phyloP scores from a whole-genome alignment of 768 basidiomycete genomes.

The Antrodiella citrinella region DNA sequence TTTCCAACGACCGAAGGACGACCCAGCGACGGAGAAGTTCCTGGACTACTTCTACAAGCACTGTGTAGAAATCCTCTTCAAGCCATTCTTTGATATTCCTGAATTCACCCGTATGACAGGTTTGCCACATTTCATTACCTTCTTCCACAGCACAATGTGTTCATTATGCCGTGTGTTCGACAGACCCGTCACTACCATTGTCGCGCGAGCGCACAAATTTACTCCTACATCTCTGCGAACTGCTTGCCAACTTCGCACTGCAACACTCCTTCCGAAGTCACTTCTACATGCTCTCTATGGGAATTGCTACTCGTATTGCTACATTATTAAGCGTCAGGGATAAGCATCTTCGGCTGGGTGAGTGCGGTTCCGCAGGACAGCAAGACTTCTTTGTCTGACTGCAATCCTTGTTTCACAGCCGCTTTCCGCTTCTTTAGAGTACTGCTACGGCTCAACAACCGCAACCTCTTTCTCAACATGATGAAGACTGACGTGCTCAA shows the following conservation, averaged over 20 bases:
- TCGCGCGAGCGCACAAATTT: conserved; percentile 75
- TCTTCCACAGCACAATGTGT: conserved; percentile 16
- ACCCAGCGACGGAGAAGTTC: conserved; percentile 81
- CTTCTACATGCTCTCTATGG: conserved; percentile 79
- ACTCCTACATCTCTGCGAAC: conserved; percentile 83
- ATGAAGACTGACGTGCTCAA: conserved; percentile 79
- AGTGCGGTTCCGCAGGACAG: conserved; percentile 21
- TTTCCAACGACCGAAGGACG: conserved; percentile 62
- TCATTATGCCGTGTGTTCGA: conserved; percentile 34
- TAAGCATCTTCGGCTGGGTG: conserved; percentile 90
- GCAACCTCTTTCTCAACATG: conserved; percentile 63
- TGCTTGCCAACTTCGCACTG: conserved; percentile 78
- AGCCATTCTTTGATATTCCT: conserved; percentile 67
- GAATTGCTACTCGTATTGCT: conserved; percentile 66
- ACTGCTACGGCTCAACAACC: conserved; percentile 75
- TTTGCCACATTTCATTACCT: conserved; percentile 4
- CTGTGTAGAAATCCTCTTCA: conserved; percentile 70
- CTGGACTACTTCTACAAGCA: conserved; percentile 90
- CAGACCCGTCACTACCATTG: conserved; percentile 44
- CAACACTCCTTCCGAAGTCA: conserved; percentile 92
- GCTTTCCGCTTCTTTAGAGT: conserved; percentile 89
- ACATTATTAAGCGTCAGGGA: conserved; percentile 74
- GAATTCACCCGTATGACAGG: conserved; percentile 51
- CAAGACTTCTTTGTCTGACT: conserved; percentile 8
- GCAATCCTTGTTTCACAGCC: conserved; percentile 44